Percentiles rank a stretch among this genome's conserved stretches.
Conservation (phyloP, 2,329 filamentous ascomycete genomes). For the Curvularia spicifera region DNA sequence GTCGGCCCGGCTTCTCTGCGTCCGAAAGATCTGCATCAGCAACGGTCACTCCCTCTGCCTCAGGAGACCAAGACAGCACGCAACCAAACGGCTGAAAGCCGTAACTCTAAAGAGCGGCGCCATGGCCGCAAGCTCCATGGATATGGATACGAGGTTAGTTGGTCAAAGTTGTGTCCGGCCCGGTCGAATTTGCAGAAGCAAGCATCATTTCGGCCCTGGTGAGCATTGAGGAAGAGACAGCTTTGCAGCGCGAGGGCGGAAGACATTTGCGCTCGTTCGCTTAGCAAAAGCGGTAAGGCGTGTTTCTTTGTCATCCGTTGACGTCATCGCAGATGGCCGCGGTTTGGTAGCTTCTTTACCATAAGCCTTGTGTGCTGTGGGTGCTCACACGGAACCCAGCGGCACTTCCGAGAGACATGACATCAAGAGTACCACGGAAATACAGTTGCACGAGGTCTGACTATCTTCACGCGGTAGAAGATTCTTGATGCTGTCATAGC, state of each 20-base stretch:
- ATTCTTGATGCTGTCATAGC: not conserved
- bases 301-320: conserved; percentile 9
- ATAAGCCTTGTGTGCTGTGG: conserved; percentile 1
- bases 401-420: conserved; percentile 1
- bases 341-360: not conserved
- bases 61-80: conserved; percentile 22
- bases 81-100: conserved; percentile 35
- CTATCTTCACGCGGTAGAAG: not conserved
- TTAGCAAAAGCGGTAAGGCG: conserved; percentile 14
- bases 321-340: conserved; percentile 8
- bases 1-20: conserved; percentile 10
- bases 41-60: conserved; percentile 23
- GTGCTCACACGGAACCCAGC: conserved; percentile 1
- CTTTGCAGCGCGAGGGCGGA: conserved; percentile 12
- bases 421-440: conserved; percentile 1
- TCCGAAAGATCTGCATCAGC: conserved; percentile 22
- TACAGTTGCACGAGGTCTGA: not conserved
- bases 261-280: conserved; percentile 14
- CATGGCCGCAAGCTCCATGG: not conserved
- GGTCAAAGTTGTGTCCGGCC: not conserved
- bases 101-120: conserved; percentile 26
- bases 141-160: not conserved
- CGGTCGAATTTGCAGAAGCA: conserved; percentile 6
- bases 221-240: conserved; percentile 9
- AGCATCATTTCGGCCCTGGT: conserved; percentile 2